These are phyloP conservation scores for Leersia perrieri DNA, from an alignment of 176 grass and related monocot genomes.

Conservation along the genomic window DNA sequence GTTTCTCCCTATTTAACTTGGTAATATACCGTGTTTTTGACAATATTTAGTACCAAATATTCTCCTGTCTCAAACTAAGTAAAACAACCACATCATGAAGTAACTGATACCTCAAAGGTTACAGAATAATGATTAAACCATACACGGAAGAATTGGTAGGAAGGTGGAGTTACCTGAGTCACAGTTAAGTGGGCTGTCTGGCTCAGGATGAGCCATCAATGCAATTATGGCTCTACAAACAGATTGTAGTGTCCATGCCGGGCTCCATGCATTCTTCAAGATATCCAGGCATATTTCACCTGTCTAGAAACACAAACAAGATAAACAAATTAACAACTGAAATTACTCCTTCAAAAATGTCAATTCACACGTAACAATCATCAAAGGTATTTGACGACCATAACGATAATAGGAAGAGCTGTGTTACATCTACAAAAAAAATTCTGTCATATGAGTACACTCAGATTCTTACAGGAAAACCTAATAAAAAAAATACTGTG, in stretches of 20 bases:
- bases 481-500: background rate
- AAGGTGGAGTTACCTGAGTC: slow-evolving; percentile 74
- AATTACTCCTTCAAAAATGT: background rate
- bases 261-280: slow-evolving; percentile 99
- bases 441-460: background rate
- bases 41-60: background rate
- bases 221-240: slow-evolving; percentile 99
- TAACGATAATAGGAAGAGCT: background rate
- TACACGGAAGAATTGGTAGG: background rate
- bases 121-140: background rate
- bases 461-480: background rate
- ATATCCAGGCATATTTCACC: slow-evolving; percentile 99
- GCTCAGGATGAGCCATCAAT: slow-evolving; percentile 94
- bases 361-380: background rate
- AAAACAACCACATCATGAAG: background rate
- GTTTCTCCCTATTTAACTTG: background rate
- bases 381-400: background rate
- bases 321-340: slow-evolving; percentile 11
- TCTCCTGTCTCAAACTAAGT: background rate
- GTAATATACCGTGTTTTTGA: background rate
- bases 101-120: background rate
- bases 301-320: slow-evolving; percentile 45
- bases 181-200: slow-evolving; percentile 96
- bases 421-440: background rate
- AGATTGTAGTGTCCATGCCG: slow-evolving; percentile 96